Conservation (phyloP, 148 eudicot genomes). For the Rhododendron williamsianum region DNA sequence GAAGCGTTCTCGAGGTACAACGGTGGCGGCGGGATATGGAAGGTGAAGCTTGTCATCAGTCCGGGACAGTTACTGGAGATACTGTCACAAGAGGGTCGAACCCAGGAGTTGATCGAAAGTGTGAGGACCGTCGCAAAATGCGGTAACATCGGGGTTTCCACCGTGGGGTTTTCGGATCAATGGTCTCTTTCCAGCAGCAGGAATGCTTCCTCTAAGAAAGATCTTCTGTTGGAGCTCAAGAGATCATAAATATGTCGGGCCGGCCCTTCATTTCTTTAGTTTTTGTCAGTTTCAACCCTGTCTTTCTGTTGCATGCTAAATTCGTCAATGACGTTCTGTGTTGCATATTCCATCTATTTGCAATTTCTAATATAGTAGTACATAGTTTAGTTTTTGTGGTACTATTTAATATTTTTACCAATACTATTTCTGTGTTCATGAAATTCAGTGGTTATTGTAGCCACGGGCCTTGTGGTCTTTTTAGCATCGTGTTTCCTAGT, state of each 20-base stretch:
- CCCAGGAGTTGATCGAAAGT: conserved; percentile 71
- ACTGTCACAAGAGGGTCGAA: conserved; percentile 53
- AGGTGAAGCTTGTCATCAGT: conserved; percentile 77
- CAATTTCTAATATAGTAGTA: neutral
- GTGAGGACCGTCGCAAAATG: conserved; percentile 86
- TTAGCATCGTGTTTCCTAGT: neutral
- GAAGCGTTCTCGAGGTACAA: conserved; percentile 23
- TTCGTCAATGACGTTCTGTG: neutral
- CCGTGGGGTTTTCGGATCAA: conserved; percentile 54
- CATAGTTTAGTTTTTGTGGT: neutral
- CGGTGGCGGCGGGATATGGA: conserved; percentile 54
- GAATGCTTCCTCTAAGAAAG: conserved; percentile 40
- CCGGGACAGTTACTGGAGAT: conserved; percentile 69
- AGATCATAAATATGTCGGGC: neutral
- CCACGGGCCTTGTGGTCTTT: neutral
- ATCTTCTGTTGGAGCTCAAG: conserved; percentile 9
- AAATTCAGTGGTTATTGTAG: neutral
- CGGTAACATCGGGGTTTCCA: conserved; percentile 35
- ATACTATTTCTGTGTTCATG: neutral
- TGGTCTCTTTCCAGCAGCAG: conserved; percentile 62
- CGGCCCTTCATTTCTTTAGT: neutral
- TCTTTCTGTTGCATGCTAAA: neutral
- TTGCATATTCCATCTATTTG: neutral
- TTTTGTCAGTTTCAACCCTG: neutral
- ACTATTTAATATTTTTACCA: neutral